These are phyloP conservation scores for Pythium dissotocum DNA, from an alignment of 352 stramenopile species.

Conservation along the genomic window DNA sequence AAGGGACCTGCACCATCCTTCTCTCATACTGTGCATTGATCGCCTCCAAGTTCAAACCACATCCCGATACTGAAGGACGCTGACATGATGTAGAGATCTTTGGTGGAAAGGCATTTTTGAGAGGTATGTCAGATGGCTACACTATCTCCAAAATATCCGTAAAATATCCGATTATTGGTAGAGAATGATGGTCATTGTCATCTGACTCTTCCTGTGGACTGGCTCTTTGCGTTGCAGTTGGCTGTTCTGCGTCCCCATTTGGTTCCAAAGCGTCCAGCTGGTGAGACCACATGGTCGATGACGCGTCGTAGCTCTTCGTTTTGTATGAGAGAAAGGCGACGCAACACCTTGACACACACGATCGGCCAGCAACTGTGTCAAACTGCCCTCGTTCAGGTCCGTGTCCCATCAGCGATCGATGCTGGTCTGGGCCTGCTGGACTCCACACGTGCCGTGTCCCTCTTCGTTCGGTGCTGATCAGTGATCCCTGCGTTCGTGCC, in stretches of 20 bases:
- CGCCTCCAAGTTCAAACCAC: no score
- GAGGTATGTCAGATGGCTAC: neutral
- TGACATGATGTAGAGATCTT: neutral
- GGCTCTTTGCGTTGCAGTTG: neutral
- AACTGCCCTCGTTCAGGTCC: neutral
- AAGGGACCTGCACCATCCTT: no score
- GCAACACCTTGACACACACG: neutral
- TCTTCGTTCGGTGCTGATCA: neutral
- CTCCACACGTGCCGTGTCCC: neutral
- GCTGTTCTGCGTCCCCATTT: neutral
- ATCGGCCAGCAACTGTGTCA: neutral
- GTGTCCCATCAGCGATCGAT: neutral
- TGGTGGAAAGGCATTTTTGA: no score
- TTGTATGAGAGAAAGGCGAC: neutral
- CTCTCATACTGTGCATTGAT: no score
- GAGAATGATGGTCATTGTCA: neutral
- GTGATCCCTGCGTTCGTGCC: neutral
- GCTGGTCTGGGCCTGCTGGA: neutral
- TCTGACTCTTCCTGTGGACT: neutral
- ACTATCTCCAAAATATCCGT: neutral
- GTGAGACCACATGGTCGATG: neutral
- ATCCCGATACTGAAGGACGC: neutral
- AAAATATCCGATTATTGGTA: neutral
- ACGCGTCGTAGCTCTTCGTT: slow-evolving; percentile 4
- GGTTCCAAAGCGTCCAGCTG: neutral